Conservation (phyloP, 495 filamentous ascomycete species). For the Terfezia boudieri region DNA sequence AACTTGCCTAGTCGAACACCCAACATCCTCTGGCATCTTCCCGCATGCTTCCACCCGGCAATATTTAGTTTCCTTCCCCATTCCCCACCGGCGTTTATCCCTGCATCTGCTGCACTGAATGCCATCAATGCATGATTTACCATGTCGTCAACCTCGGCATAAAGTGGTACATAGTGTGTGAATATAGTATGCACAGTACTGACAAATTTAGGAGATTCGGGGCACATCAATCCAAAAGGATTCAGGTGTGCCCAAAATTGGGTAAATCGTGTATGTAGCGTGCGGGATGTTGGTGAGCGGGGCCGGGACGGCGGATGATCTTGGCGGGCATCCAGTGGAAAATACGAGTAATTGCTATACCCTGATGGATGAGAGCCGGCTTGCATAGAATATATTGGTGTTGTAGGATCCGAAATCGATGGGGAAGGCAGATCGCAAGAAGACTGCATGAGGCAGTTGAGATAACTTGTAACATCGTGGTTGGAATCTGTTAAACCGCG, state of each 20-base stretch:
- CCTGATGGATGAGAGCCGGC: too few relatives aligned
- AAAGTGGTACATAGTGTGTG: neutral
- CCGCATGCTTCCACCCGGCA: neutral
- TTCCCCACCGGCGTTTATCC: neutral
- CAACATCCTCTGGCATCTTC: neutral
- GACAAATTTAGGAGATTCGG: neutral
- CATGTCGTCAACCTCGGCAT: neutral
- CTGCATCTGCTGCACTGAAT: neutral
- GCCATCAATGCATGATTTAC: neutral
- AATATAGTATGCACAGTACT: neutral
- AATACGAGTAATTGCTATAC: too few relatives aligned
- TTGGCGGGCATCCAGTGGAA: too few relatives aligned
- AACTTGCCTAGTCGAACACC: neutral
- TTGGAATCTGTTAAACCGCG: too few relatives aligned
- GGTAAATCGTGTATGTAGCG: neutral
- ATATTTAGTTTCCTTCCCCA: neutral
- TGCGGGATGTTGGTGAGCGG: neutral
- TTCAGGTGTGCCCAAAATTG: neutral
- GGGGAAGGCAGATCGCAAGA: too few relatives aligned
- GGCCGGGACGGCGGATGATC: neutral
- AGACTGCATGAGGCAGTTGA: too few relatives aligned
- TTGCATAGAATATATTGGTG: too few relatives aligned
- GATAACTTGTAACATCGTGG: too few relatives aligned
- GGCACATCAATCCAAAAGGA: neutral
- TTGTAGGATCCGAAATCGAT: too few relatives aligned